Evolutionary conservation across 2,329 filamentous ascomycete genomes (phyloP).

Genomic region (Shiraia sp.): DNA sequence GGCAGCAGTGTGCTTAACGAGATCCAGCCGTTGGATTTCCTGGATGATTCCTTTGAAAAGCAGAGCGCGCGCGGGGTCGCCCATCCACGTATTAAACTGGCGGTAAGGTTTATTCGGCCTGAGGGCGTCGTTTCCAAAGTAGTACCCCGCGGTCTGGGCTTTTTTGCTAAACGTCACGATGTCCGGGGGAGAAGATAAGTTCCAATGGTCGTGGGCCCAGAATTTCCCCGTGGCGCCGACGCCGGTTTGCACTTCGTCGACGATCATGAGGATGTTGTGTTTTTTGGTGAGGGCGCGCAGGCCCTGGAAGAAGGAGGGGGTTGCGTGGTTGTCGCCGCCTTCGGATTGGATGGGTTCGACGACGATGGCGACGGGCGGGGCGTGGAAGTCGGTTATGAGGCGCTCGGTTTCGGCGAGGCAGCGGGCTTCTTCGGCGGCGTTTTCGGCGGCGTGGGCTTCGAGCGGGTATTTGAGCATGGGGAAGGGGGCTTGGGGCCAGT

Average conservation of each 20-base stretch:
- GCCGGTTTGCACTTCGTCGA: slow-evolving; percentile 93
- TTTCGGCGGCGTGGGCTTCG: slow-evolving; percentile 76
- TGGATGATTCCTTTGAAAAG: slow-evolving; percentile 85
- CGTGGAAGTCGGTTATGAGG: slow-evolving; percentile 76
- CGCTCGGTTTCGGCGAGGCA: slow-evolving; percentile 83
- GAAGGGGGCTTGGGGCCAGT: slow-evolving; percentile 92
- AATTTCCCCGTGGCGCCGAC: slow-evolving; percentile 91
- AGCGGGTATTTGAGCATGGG: slow-evolving; percentile 85
- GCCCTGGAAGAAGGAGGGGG: slow-evolving; percentile 81
- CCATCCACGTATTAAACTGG: slow-evolving; percentile 98
- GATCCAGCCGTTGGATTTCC: slow-evolving; percentile 74
- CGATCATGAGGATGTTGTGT: slow-evolving; percentile 81
- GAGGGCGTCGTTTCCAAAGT: slow-evolving; percentile 78
- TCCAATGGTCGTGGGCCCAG: slow-evolving; percentile 97
- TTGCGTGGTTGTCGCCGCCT: slow-evolving; percentile 93
- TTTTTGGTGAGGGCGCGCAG: slow-evolving; percentile 78
- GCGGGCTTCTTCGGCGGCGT: slow-evolving; percentile 77
- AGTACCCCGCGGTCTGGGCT: slow-evolving; percentile 91
- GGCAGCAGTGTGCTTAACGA: slow-evolving; percentile 78
- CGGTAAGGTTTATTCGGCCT: slow-evolving; percentile 91
- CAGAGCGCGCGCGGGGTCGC: slow-evolving; percentile 81
- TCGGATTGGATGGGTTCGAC: slow-evolving; percentile 93
- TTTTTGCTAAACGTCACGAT: slow-evolving; percentile 97
- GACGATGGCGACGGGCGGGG: slow-evolving; percentile 78
- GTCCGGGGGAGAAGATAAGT: slow-evolving; percentile 76